Evolutionary conservation across 192 early-diverging fungal genomes (phyloP).

Genomic region (Radiomyces spectabilis): DNA sequence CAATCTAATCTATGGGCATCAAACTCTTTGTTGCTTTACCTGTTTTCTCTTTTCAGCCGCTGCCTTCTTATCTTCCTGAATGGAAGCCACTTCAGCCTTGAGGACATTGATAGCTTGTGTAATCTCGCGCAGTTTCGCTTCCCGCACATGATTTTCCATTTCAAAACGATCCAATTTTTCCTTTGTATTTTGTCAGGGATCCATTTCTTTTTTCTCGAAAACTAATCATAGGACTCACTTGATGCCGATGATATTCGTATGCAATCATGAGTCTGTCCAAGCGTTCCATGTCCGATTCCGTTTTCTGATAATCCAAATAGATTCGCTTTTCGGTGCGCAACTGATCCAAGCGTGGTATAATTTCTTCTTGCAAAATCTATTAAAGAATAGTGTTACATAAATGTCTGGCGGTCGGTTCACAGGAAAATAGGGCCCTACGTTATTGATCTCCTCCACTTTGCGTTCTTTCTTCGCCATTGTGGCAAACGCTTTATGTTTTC

Average conservation of each 20-base stretch:
- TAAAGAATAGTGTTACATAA: not conserved
- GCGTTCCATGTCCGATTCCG: constrained; percentile 83
- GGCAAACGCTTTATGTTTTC: constrained; percentile 89
- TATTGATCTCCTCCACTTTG: constrained; percentile 87
- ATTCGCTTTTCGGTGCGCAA: constrained; percentile 79
- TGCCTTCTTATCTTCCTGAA: constrained; percentile 52
- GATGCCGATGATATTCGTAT: constrained; percentile 70
- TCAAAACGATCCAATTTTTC: constrained; percentile 29
- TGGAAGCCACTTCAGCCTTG: constrained; percentile 55
- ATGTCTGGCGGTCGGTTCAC: not conserved
- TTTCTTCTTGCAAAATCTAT: constrained; percentile 80
- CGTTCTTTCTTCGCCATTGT: constrained; percentile 95
- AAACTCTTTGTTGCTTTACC: constrained; percentile 5
- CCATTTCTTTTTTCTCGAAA: not conserved
- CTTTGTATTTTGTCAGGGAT: constrained; percentile 8
- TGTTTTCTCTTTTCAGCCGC: constrained; percentile 33
- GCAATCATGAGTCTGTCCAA: constrained; percentile 76
- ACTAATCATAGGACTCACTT: constrained; percentile 34
- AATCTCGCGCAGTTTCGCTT: constrained; percentile 19
- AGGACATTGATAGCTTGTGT: constrained; percentile 39
- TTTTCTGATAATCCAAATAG: constrained; percentile 90
- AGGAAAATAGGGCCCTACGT: constrained; percentile 24
- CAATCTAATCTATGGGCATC: too few relatives aligned
- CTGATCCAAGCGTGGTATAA: constrained; percentile 87
- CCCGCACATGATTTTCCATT: constrained; percentile 28